A percentile compares a stretch with the other conserved stretches of the same genome.
phyloP scores from a whole-genome alignment of 805 yeast species.

The Candida awuae region DNA sequence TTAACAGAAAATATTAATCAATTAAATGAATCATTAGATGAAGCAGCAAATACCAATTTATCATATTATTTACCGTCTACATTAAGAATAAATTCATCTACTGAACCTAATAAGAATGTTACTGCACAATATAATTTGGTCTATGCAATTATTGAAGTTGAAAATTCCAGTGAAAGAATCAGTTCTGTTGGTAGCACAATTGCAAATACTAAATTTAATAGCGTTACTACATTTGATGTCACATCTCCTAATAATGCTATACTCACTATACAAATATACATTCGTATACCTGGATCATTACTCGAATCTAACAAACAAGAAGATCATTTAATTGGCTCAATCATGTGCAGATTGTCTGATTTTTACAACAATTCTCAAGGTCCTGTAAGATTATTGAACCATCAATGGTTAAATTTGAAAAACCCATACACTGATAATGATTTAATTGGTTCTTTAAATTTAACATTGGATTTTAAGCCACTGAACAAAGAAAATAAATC shows the following conservation, averaged over 20 bases:
- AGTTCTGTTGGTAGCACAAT: conserved; percentile 83
- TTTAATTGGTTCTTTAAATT: conserved; percentile 34
- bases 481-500: conserved; percentile 36
- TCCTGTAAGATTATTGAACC: conserved; percentile 53
- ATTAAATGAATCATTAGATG: conserved; percentile 24
- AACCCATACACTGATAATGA: conserved; percentile 28
- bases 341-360: conserved; percentile 44
- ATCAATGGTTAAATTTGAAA: conserved; percentile 39
- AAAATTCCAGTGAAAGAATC: conserved; percentile 82
- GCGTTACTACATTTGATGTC: conserved; percentile 87
- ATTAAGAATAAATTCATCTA: conserved; percentile 21
- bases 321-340: conserved; percentile 72
- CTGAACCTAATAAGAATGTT: conserved; percentile 54
- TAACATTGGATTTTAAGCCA: conserved; percentile 29
- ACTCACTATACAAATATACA: conserved; percentile 70
- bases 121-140: conserved; percentile 40
- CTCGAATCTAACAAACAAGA: conserved; percentile 35
- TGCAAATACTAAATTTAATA: conserved; percentile 73
- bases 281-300: conserved; percentile 63
- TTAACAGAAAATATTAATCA: conserved; percentile 28
- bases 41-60: conserved; percentile 21
- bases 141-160: conserved; percentile 86
- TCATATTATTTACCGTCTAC: conserved; percentile 39
- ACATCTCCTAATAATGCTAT: conserved; percentile 38
- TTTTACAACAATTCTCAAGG: conserved; percentile 28